Percentiles rank a stretch among this genome's conserved stretches.
Conservation (phyloP, 495 filamentous ascomycete genomes). For the Cryomyces antarcticus region DNA sequence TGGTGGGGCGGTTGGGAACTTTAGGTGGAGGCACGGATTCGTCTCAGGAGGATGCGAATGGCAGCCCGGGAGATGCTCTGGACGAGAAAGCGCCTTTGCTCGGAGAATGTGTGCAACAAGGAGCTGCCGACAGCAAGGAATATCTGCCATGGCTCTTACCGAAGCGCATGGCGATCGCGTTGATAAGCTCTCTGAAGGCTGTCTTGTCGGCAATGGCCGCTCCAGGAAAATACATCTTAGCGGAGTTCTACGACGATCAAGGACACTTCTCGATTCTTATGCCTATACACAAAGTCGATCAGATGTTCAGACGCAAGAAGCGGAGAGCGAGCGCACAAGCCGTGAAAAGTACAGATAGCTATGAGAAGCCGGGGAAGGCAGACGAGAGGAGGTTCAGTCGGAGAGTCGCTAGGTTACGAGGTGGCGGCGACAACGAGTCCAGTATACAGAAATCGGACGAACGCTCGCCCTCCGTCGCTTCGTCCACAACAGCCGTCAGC, state of each 20-base stretch:
- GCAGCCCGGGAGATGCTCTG: neutral
- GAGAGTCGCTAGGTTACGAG: constrained; percentile 2
- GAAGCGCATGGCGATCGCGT: constrained; percentile 34
- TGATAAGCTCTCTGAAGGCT: constrained; percentile 49
- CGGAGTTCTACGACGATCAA: constrained; percentile 59
- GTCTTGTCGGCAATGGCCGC: constrained; percentile 58
- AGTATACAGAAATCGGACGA: constrained; percentile 7
- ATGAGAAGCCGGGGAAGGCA: neutral
- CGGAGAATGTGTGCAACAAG: neutral
- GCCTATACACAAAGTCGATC: constrained; percentile 14
- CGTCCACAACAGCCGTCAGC: constrained; percentile 18
- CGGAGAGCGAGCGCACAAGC: constrained; percentile 20
- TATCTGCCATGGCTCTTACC: constrained; percentile 29
- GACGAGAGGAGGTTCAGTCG: neutral
- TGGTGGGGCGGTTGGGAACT: constrained; percentile 2
- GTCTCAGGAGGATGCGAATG: neutral
- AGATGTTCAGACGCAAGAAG: constrained; percentile 13
- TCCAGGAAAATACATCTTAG: constrained; percentile 61
- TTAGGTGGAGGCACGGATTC: neutral
- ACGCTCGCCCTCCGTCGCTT: constrained; percentile 17
- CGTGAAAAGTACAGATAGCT: constrained; percentile 8
- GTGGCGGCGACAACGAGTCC: neutral
- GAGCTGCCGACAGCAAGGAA: neutral
- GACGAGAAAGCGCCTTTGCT: constrained; percentile 55
- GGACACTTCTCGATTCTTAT: constrained; percentile 45